Evolutionary conservation across 1,284 basidiomycete genomes (phyloP), one percentile per base, ranked within the genome.

Genomic region (Rhodotorula sp.): DNA sequence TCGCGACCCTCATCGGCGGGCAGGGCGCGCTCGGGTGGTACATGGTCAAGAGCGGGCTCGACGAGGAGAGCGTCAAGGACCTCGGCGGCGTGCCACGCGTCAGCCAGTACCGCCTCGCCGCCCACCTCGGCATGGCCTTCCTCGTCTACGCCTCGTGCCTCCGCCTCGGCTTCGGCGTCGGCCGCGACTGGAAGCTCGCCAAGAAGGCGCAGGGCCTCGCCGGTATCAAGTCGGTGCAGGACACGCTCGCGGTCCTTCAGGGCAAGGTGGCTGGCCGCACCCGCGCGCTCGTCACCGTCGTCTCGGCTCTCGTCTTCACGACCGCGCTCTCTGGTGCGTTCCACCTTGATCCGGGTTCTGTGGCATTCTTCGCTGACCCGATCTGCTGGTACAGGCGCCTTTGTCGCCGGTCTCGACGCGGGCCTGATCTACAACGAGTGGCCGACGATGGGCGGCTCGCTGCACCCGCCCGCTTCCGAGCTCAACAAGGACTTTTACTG

Each of bases 341-440:
- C 23, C 34, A 52, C 21, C 13, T 45, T 34, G 21, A 9, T 12
- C 7, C 17, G 0, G 5, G 23, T 21, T 5, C 42, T 34, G 21
- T 10, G 0, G 9, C 13, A 4, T 0, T 7, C n/a, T 3, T 1
- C 21, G 0, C 23, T 21, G 2, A 46, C 61, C 17, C 7, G 25
- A 7, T 3, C 45, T 48, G 46, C 23, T 54, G 34, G 4, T 61
- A 23, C 78, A 93, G 96, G 96, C 71, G 96, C 96, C 3, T 96
- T 98, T 79, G 97, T 99, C 34, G 97, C 97, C 44, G 97, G 97
- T 13, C 85, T 99, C 52, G 97, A 99, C 81, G 97, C 97, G 0
- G 97, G 97, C 7, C 83, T 99, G 65, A 82, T 97, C 23, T 99
- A 99, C 84, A 99, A 98, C 81, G 96, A 98, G 81, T 99, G 97